These are phyloP conservation scores for Aaosphaeria arxii DNA, from an alignment of 2,329 filamentous ascomycete species.

Conservation along the genomic window DNA sequence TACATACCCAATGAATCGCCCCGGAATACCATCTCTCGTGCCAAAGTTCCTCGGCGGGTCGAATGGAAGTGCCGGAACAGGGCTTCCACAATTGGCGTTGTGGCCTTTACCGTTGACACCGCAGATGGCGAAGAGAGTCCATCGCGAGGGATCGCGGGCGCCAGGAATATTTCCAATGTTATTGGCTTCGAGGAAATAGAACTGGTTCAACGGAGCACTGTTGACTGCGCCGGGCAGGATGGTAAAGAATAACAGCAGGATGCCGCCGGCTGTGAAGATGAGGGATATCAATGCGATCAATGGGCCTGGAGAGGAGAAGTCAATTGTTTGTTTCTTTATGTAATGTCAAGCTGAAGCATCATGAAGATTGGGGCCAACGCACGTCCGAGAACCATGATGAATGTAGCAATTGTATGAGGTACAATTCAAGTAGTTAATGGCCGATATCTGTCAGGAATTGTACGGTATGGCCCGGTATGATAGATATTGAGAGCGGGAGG, in stretches of 20 bases:
- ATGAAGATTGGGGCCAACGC: too few species aligned
- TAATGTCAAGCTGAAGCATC: too few species aligned
- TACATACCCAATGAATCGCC: slow-evolving; percentile 48
- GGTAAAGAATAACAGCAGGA: slow-evolving; percentile 64
- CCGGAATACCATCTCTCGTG: slow-evolving; percentile 52
- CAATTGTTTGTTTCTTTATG: not conserved
- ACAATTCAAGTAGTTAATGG: too few species aligned
- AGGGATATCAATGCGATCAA: slow-evolving; percentile 57
- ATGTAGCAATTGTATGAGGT: too few species aligned
- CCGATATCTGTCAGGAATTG: too few species aligned
- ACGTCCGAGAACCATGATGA: too few species aligned
- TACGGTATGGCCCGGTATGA: too few species aligned
- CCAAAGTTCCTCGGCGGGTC: slow-evolving; percentile 63
- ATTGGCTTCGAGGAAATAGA: slow-evolving; percentile 82
- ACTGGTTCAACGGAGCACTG: slow-evolving; percentile 61
- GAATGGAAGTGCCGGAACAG: slow-evolving; percentile 64
- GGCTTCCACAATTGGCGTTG: slow-evolving; percentile 59
- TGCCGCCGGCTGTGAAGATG: slow-evolving; percentile 59
- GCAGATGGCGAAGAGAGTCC: slow-evolving; percentile 90
- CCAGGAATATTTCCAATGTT: slow-evolving; percentile 70
- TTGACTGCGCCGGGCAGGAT: slow-evolving; percentile 60
- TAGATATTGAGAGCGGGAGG: too few species aligned
- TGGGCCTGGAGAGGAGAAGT: slow-evolving; percentile 47
- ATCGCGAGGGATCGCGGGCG: slow-evolving; percentile 62
- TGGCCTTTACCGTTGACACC: slow-evolving; percentile 53